A percentile compares a stretch with the other conserved stretches of the same genome.
Conservation (phyloP, 495 filamentous ascomycete genomes). For the Penicillium longicatenatum region DNA sequence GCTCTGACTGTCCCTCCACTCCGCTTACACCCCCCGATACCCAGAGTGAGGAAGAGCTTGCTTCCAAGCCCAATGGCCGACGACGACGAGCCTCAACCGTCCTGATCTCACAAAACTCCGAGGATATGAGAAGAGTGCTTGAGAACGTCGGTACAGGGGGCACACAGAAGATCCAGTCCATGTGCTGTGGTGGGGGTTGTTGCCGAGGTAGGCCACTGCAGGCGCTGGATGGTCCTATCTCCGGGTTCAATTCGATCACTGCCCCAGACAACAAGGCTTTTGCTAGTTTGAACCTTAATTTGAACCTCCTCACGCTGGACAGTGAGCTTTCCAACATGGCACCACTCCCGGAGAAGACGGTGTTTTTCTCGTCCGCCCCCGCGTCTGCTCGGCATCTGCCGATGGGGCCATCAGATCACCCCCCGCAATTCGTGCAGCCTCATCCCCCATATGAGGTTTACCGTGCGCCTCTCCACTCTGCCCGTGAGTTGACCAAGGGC, state of each 20-base stretch:
- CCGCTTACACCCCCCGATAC: conserved; percentile 55
- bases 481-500: conserved; percentile 82
- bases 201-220: conserved; percentile 68
- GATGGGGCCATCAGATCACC: conserved; percentile 55
- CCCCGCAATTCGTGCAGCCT: conserved; percentile 90
- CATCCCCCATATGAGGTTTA: conserved; percentile 91
- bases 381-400: conserved; percentile 36
- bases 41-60: conserved; percentile 47
- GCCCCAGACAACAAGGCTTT: conserved; percentile 78
- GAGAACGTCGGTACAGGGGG: conserved; percentile 44
- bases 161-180: conserved; percentile 57
- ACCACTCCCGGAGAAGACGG: conserved; percentile 71
- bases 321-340: conserved; percentile 69
- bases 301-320: conserved; percentile 68
- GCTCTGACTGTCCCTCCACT: conserved; percentile 47
- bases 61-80: conserved; percentile 37
- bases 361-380: conserved; percentile 60
- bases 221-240: conserved; percentile 44
- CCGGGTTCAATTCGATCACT: conserved; percentile 55
- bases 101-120: conserved; percentile 72
- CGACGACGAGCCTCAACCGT: conserved; percentile 76
- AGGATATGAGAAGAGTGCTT: conserved; percentile 70
- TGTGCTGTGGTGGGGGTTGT: conserved; percentile 93
- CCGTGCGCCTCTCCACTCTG: conserved; percentile 76
- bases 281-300: conserved; percentile 70